Percentiles rank a stretch among this genome's conserved stretches.
These are phyloP conservation scores for Ogataea glucozyma DNA, from an alignment of 805 yeast genomes.

Conservation along the genomic window DNA sequence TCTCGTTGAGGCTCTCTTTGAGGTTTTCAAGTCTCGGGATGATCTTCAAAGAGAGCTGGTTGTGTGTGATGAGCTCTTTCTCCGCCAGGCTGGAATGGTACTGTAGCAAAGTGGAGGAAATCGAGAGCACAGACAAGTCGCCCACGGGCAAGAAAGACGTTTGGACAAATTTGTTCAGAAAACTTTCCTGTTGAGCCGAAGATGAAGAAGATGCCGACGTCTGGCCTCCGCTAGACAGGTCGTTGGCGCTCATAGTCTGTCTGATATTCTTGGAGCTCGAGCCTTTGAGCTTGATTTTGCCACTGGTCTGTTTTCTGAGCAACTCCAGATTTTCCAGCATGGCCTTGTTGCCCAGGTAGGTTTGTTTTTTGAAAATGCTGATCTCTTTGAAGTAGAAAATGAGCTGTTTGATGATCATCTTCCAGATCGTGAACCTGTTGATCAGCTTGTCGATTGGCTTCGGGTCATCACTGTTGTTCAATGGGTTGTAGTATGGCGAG, in stretches of 20 bases:
- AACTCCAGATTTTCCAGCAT: constrained; percentile 46
- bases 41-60: constrained; percentile 48
- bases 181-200: constrained; percentile 15
- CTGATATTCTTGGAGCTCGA: constrained; percentile 24
- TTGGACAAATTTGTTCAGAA: constrained; percentile 49
- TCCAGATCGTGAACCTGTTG: constrained; percentile 57
- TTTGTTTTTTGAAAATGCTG: constrained; percentile 51
- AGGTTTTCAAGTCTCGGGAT: constrained; percentile 58
- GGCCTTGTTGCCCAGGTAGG: constrained; percentile 46
- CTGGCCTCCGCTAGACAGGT: too few relatives aligned
- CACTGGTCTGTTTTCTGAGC: constrained; percentile 32
- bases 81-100: constrained; percentile 38
- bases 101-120: constrained; percentile 34
- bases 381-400: constrained; percentile 53
- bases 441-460: constrained; percentile 52
- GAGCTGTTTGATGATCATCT: constrained; percentile 53
- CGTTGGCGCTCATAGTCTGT: constrained; percentile 24
- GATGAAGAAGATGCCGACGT: too few relatives aligned
- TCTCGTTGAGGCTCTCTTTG: constrained; percentile 51
- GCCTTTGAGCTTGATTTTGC: constrained; percentile 30
- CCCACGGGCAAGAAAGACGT: constrained; percentile 42
- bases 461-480: constrained; percentile 33
- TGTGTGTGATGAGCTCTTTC: constrained; percentile 51
- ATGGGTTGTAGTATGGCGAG: constrained; percentile 39
- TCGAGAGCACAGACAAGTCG: constrained; percentile 40